Base-by-base conservation (phyloP, 2,329 filamentous ascomycete species). In the Aspergillus puulaauensis region DNA sequence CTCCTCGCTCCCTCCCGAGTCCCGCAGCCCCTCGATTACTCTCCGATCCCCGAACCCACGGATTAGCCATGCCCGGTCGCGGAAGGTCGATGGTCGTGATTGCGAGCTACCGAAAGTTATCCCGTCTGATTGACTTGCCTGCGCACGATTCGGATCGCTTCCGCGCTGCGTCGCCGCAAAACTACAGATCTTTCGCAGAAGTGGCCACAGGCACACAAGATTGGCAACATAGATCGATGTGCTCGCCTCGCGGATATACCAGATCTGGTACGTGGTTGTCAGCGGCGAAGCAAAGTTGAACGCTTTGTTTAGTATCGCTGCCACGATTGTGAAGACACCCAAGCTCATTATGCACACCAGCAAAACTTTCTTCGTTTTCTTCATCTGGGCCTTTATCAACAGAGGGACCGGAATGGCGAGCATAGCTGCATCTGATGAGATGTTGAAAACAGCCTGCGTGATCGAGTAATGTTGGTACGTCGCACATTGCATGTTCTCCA, bases 221-320 rank as follows among this genome's bases (percentile, higher is more conserved):
- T 81, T 82, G 21, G 80, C 78, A 2, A 82, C 78, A 17, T 80
- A 74, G 11, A 77, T 69, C 19, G 73, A 71, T 1, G 73, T 73
- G 15, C 71, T 73, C 8, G 74, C 70, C 68, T 77, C 75, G 6
- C 75, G 72, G 27, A 75, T 72, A 57, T 77, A 78, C 77, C 77
- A 79, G 21, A 72, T 70, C 48, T 72, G 74, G 63, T 75, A 79
- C 23, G 64, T 74, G 19, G 67, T 72, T 17, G 68, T 76, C 48
- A 66, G 67, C 1, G 69, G 75, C 9, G 66, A 73, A 39, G 66
- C 68, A 49, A 78, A 74, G 33, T 72, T 75, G 66, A 75, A 78
- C 55, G 76, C 77, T 60, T 79, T 79, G 61, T 79, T 80, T 14
- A 81, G 64, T 43, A 79, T 76, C 4, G 78, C 76, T n/a, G 78